Base-by-base conservation (phyloP, 2,329 filamentous ascomycete species). In the Beauveria pseudobassiana region DNA sequence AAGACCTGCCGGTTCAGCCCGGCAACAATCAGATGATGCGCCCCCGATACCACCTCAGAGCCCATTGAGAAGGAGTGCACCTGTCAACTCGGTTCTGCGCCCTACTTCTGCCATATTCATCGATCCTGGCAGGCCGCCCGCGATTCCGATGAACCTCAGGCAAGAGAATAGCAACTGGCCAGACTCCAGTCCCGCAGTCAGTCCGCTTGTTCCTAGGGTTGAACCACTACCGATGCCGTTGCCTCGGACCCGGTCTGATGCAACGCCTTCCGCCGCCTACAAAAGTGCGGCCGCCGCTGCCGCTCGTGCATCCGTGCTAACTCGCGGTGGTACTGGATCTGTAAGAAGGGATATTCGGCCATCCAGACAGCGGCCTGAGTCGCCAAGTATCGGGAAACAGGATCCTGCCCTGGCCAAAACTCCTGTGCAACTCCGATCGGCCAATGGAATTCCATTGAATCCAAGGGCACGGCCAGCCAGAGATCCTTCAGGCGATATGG, bases 401-500 rank as follows among this genome's bases (percentile, higher is more conserved):
- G 66, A 67, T 18, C 61, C 69, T 5, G 69, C 73, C 2, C 67
- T 72, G 0, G 67, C 73, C 18, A 67, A 72, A 26, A 68, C 73
- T 2, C 73, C 75, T 6, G 70, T 79, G 4, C 78, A 80, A 63
- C 73, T 75, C 63, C 73, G 77, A n/a, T 71, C 76, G 4, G 78
- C 75, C 0, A 76, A 73, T 1, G 81, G 80, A 2, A 72, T 83
- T 16, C 81, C 81, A 1, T 73, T 73, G 2, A 81, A 82, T 53
- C 80, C 81, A 70, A 30, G 74, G 74, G 14, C 64, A 63, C 59
- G 4, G 61, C 55, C 50, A 62, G 62, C 55, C 67, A 66, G 59
- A 75, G 72, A 58, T 79, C 26, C 77, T 80, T 62, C 84, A 78
- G 4, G 77, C 84, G 51, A 79, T 85, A 77, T 78, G 83, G 59